phyloP scores from a whole-genome alignment of 2,329 filamentous ascomycete species.

The Diplodia scrobiculata region DNA sequence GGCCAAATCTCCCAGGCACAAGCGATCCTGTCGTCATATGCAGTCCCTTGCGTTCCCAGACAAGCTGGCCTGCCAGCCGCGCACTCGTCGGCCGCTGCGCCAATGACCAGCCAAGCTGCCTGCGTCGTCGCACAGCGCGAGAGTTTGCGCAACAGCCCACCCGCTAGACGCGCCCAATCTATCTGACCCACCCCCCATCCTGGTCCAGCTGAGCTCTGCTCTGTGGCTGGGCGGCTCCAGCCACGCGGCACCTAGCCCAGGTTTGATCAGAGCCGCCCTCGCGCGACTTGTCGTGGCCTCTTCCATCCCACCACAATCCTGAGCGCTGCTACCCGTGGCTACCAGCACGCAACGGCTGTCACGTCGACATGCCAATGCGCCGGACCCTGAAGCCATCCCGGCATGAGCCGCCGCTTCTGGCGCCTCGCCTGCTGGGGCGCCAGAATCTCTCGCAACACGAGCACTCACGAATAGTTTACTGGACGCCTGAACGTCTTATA shows the following conservation, averaged over 20 bases:
- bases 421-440: slow-evolving; percentile 5
- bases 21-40: slow-evolving; percentile 18
- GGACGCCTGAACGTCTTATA: slow-evolving; percentile 8
- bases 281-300: slow-evolving; percentile 1
- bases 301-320: not conserved
- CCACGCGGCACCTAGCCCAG: not conserved
- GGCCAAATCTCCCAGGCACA: slow-evolving; percentile 1
- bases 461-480: not conserved
- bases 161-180: slow-evolving; percentile 8
- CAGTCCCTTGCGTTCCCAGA: slow-evolving; percentile 20
- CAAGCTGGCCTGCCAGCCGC: not conserved
- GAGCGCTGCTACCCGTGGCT: not conserved
- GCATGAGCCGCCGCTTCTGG: slow-evolving; percentile 1
- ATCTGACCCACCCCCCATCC: slow-evolving; percentile 5
- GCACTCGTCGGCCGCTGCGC: slow-evolving; percentile 2
- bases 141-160: slow-evolving; percentile 2
- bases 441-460: not conserved
- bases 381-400: not conserved
- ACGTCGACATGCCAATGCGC: not conserved
- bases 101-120: not conserved
- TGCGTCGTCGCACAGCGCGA: not conserved
- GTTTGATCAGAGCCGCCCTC: slow-evolving; percentile 1
- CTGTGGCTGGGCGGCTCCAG: slow-evolving; percentile 6
- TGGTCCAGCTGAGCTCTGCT: slow-evolving; percentile 18
- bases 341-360: not conserved